A percentile compares a stretch with the other conserved stretches of the same genome.
phyloP scores from a whole-genome alignment of 2,329 filamentous ascomycete species.

The Clonostachys chloroleuca region DNA sequence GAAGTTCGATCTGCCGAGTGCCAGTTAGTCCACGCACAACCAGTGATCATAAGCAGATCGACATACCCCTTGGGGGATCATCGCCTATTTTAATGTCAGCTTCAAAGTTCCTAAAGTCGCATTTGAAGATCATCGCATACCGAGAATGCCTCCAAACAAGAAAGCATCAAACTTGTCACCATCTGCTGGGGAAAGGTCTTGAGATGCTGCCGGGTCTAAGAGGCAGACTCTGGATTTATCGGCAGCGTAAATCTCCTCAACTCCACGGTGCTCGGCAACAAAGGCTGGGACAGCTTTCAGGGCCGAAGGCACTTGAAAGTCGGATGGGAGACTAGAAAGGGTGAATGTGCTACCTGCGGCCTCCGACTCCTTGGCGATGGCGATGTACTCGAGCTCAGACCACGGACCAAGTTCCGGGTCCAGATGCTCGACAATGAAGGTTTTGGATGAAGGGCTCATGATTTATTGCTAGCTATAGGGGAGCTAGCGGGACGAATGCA shows the following conservation, averaged over 20 bases:
- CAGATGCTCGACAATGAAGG: constrained; percentile 93
- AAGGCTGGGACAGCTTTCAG: constrained; percentile 57
- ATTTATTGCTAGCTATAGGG: not conserved
- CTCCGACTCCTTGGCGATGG: constrained; percentile 79
- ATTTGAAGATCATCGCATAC: constrained; percentile 42
- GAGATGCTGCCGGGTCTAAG: constrained; percentile 77
- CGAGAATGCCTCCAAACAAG: constrained; percentile 92
- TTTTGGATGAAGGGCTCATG: constrained; percentile 40
- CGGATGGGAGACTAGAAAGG: constrained; percentile 73
- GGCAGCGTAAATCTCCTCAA: constrained; percentile 75
- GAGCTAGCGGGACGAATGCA: not conserved
- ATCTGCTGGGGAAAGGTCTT: constrained; percentile 81
- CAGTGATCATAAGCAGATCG: not conserved
- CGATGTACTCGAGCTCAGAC: constrained; percentile 89
- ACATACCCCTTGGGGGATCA: constrained; percentile 83
- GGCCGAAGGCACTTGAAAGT: constrained; percentile 59
- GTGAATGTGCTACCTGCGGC: constrained; percentile 66
- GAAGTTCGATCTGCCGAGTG: constrained; percentile 75
- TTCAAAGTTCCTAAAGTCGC: not conserved
- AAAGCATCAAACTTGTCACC: constrained; percentile 83
- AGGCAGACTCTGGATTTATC: constrained; percentile 78
- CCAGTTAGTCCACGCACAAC: constrained; percentile 2
- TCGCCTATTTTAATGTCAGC: constrained; percentile 57
- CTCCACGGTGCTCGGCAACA: constrained; percentile 68
- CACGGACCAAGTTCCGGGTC: constrained; percentile 91